Conservation (phyloP, 129 eudicot species). For the Oenanthe sinensis region DNA sequence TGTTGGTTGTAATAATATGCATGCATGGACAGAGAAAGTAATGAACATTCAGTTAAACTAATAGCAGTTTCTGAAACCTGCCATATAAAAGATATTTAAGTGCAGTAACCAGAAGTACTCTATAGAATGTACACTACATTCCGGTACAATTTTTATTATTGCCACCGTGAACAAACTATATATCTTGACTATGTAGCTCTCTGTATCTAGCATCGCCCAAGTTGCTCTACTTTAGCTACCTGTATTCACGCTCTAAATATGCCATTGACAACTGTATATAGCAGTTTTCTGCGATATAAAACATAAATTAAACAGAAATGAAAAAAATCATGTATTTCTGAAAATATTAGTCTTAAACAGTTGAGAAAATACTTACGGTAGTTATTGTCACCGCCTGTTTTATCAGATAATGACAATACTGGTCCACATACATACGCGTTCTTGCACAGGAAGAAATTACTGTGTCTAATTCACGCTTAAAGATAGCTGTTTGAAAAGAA, state of each 20-base stretch:
- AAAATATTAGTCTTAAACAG: slow-evolving; percentile 7
- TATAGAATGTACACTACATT: neutral
- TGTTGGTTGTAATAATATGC: neutral
- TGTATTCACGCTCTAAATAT: neutral
- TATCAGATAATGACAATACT: slow-evolving; percentile 39
- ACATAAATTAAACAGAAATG: neutral
- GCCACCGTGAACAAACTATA: neutral
- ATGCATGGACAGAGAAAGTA: neutral
- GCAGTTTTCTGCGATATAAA: neutral
- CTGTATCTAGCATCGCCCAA: neutral
- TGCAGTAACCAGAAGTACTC: neutral
- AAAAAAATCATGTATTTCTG: neutral
- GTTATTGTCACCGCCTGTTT: slow-evolving; percentile 50
- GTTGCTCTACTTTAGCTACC: neutral
- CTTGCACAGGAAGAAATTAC: slow-evolving; percentile 54
- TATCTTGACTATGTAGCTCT: neutral
- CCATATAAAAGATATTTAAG: neutral
- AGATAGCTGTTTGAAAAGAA: slow-evolving; percentile 39
- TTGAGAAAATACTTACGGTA: slow-evolving; percentile 49
- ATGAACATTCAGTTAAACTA: neutral
- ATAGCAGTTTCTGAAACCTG: neutral
- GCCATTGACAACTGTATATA: neutral
- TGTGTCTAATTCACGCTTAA: slow-evolving; percentile 59
- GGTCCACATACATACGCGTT: slow-evolving; percentile 66
- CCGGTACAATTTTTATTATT: neutral